Evolutionary conservation across 2,329 filamentous ascomycete species (phyloP).

Genomic region (Neoascochyta sp.): DNA sequence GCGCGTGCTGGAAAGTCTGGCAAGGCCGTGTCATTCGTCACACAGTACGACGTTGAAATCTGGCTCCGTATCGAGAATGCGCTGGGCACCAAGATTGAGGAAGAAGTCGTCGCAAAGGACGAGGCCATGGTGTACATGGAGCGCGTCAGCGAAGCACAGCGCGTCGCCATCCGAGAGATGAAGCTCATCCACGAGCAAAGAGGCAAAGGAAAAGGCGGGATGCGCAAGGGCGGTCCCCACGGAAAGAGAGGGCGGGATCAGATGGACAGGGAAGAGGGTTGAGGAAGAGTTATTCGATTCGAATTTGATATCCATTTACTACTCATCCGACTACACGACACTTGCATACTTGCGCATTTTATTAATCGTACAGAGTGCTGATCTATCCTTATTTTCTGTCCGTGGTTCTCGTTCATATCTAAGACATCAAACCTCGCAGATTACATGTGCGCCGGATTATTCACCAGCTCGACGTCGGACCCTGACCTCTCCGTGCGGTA

Average conservation of each 20-base stretch:
- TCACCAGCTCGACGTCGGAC: slow-evolving; percentile 21
- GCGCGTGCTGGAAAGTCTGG: slow-evolving; percentile 83
- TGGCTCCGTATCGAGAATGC: slow-evolving; percentile 79
- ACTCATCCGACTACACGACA: too few relatives aligned
- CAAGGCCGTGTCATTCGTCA: slow-evolving; percentile 74
- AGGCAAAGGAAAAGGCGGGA: slow-evolving; percentile 53
- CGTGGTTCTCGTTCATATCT: too few relatives aligned
- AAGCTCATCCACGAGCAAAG: slow-evolving; percentile 71
- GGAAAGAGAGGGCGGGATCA: slow-evolving; percentile 54
- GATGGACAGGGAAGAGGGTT: slow-evolving; percentile 76
- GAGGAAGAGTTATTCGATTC: not conserved
- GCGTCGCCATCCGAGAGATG: slow-evolving; percentile 75
- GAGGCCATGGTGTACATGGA: slow-evolving; percentile 79
- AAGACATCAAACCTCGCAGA: too few relatives aligned
- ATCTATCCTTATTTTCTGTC: too few relatives aligned
- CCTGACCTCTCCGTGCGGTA: slow-evolving; percentile 14
- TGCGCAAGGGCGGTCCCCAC: slow-evolving; percentile 19
- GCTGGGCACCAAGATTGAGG: slow-evolving; percentile 69
- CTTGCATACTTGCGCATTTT: too few relatives aligned
- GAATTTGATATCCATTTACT: slow-evolving; percentile 4
- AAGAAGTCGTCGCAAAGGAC: slow-evolving; percentile 69
- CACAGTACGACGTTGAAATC: slow-evolving; percentile 82
- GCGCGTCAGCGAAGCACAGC: slow-evolving; percentile 78
- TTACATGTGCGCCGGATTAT: too few relatives aligned
- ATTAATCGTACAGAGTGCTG: too few relatives aligned